phyloP scores from a whole-genome alignment of 2,329 filamentous ascomycete genomes.

The Phialophora expanda region DNA sequence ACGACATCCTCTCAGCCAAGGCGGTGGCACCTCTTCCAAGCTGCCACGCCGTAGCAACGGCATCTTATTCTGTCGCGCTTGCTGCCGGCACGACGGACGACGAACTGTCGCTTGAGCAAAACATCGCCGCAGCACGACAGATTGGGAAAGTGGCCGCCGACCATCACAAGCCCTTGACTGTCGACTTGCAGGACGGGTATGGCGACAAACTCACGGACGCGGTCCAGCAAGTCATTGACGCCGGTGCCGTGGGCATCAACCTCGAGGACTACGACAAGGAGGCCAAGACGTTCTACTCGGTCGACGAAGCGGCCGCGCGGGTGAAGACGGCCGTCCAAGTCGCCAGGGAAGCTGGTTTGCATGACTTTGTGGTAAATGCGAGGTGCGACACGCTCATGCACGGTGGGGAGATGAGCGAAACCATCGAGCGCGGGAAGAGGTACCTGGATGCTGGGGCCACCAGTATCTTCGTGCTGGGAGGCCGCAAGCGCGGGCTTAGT shows the following conservation, averaged over 20 bases:
- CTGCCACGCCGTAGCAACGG: constrained; percentile 56
- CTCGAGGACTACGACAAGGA: constrained; percentile 60
- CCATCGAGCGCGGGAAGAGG: constrained; percentile 60
- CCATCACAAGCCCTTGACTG: constrained; percentile 57
- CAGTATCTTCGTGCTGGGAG: constrained; percentile 67
- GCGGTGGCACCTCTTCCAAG: constrained; percentile 51
- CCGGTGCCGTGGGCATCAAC: constrained; percentile 64
- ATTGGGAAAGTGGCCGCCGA: constrained; percentile 53
- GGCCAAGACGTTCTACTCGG: constrained; percentile 45
- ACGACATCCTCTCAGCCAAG: constrained; percentile 58
- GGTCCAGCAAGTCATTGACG: constrained; percentile 53
- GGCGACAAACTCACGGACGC: constrained; percentile 54
- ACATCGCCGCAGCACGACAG: constrained; percentile 54
- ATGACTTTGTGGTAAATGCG: constrained; percentile 64
- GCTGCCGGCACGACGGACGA: constrained; percentile 54
- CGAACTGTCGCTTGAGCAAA: constrained; percentile 57
- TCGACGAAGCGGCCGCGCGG: constrained; percentile 55
- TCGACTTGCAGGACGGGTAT: constrained; percentile 68
- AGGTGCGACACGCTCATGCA: constrained; percentile 59
- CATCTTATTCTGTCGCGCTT: constrained; percentile 58
- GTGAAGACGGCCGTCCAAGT: constrained; percentile 52
- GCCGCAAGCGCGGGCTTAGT: constrained; percentile 50
- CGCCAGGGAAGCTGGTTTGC: constrained; percentile 56
- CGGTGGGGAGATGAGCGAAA: constrained; percentile 53
- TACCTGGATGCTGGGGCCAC: constrained; percentile 64